Base-by-base conservation (phyloP, 1,284 basidiomycete genomes). In the Coriolopsis trogii region DNA sequence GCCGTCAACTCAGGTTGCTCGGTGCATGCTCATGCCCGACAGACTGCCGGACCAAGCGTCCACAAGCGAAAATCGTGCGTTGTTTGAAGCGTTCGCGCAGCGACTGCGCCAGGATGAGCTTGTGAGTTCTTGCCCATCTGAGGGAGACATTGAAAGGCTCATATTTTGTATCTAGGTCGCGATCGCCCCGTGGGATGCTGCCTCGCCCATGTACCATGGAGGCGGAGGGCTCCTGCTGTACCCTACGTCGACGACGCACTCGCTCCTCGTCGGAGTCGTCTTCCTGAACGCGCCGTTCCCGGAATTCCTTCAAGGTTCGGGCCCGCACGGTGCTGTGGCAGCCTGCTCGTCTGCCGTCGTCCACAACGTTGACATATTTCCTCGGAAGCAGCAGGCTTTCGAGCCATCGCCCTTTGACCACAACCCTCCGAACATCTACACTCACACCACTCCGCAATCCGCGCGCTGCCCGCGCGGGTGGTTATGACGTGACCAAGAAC, bases 11-110 rank as follows among this genome's bases (percentile, higher is more conserved):
- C 76, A 74, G 29, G 46, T 50, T n/a, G 81, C 81, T 21, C 72
- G 80, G 50, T 83, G 78, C 67, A 82, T 82, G 44, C 80, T 87
- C 67, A 79, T 85, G 74, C 78, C 84, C 9, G 80, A 84, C 62
- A 75, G 77, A 30, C 73, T 81, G 41, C 68, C 78, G 29, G 78
- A 83, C 52, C 67, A 75, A 18, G 71, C 75, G 28, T 65, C 67
- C 34, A 74, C 78, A 60, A 69, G 70, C 44, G 72, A 74, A 48
- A 87, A 85, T 61, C 71, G 78, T 60, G 67, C 73, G 31, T 72
- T 70, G 47, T 87, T 85, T 63, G 76, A 80, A 49, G 72, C 76
- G 26, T 69, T 87, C 52, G 78, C 81, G 16, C 69, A 74, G 18
- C 67, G 77, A 26, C 67, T 86, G 21, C 74, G 73, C 48, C 78